These are phyloP conservation scores for Trichoderma koningii DNA, from an alignment of 2,329 filamentous ascomycete genomes.

Conservation along the genomic window DNA sequence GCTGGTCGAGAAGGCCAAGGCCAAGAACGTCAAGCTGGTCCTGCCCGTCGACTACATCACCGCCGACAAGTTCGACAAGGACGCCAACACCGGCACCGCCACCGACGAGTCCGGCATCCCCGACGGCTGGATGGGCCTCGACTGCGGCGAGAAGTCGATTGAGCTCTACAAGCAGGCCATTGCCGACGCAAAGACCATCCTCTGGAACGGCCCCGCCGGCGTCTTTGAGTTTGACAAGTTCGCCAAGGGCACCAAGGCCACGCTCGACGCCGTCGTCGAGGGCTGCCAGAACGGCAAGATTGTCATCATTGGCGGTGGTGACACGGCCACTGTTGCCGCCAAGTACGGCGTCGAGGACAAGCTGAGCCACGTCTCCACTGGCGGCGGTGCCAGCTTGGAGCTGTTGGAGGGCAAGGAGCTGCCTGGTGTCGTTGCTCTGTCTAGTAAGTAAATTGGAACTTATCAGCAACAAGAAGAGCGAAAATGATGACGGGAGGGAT, in stretches of 20 bases:
- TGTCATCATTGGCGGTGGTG: constrained; percentile 97
- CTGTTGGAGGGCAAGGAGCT: constrained; percentile 97
- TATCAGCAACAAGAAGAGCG: not conserved
- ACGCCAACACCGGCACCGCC: constrained; percentile 78
- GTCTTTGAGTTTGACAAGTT: constrained; percentile 98
- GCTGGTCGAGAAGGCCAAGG: constrained; percentile 93
- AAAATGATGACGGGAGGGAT: constrained; percentile 38
- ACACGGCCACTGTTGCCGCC: constrained; percentile 95
- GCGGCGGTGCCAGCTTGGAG: constrained; percentile 93
- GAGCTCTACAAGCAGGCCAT: constrained; percentile 89
- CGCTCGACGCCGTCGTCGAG: constrained; percentile 82
- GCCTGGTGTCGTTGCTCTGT: constrained; percentile 89
- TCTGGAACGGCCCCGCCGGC: constrained; percentile 97
- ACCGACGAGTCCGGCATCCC: constrained; percentile 88
- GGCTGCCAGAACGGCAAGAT: constrained; percentile 78
- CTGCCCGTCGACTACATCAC: constrained; percentile 95
- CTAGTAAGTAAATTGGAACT: constrained; percentile 60
- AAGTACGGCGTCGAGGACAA: constrained; percentile 97
- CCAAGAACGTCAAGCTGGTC: constrained; percentile 92
- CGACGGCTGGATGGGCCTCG: constrained; percentile 97
- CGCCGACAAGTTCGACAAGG: constrained; percentile 87
- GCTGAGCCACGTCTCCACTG: constrained; percentile 97
- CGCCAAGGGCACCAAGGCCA: constrained; percentile 87
- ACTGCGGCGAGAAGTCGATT: constrained; percentile 87
- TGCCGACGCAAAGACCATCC: constrained; percentile 86